These are phyloP conservation scores for Blastocystis sp. DNA, from an alignment of 352 stramenopile genomes.

Conservation along the genomic window DNA sequence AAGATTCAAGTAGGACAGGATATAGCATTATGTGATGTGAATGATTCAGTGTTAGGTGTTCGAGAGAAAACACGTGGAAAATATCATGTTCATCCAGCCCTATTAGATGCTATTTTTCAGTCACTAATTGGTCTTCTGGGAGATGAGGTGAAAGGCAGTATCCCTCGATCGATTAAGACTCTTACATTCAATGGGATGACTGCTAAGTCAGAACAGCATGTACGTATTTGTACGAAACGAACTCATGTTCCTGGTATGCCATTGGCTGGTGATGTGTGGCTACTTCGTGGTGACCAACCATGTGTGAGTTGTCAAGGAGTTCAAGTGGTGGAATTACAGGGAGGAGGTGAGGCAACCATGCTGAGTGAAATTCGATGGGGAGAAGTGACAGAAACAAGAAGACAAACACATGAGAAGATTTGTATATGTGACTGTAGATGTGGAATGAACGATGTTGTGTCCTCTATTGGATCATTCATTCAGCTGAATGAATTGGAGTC, in stretches of 20 bases:
- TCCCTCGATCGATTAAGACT: not conserved
- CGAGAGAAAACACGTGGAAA: not conserved
- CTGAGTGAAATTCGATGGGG: not conserved
- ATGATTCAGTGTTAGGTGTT: not conserved
- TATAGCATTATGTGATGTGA: not conserved
- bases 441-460: no score
- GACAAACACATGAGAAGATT: not conserved
- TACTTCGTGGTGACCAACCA: not conserved
- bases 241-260: not conserved
- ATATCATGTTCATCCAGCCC: conserved; percentile 28
- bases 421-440: not conserved
- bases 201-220: not conserved
- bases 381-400: not conserved
- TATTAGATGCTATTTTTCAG: conserved; percentile 61
- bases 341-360: not conserved
- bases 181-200: not conserved
- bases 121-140: conserved; percentile 41
- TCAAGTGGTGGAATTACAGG: not conserved
- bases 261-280: conserved; percentile 18
- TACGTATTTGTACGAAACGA: not conserved
- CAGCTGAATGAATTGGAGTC: not conserved
- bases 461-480: not conserved
- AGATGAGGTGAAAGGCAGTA: not conserved
- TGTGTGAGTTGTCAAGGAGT: conserved; percentile 3
- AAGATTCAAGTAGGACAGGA: conserved; percentile 8